Evolutionary conservation across 148 eudicot genomes (phyloP), one percentile per base, ranked within the genome.

Genomic region (Heliosperma pusillum): DNA sequence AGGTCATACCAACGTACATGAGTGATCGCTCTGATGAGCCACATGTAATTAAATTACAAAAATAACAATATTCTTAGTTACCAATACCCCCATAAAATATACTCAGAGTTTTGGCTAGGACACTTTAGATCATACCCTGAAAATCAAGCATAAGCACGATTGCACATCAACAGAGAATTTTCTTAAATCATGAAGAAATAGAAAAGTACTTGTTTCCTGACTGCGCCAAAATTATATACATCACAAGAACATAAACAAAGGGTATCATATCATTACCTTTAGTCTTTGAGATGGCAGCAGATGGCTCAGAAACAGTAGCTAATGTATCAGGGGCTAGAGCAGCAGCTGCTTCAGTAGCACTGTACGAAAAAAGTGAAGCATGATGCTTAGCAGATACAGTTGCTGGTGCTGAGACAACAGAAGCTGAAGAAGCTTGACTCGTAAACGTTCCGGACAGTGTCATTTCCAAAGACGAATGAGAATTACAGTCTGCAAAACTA

Each of bases 231-330:
- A 22, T 16, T 78, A 59, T 29, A 42, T 8, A 15, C 21, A 69
- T 62, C 47, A n/a, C n/a, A n/a, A n/a, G n/a, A n/a, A n/a, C n/a
- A 17, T 12, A 20, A 76, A 30, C 20, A 57, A 1, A 42, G 30
- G 25, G 36, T 33, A 11, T 69, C 7, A 66, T 33, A 11, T 69
- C 7, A 60, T 24, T 81, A 90, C 97, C 97, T 84, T 90, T 92
- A 64, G 89, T 81, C 80, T 89, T 95, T 58, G 88, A 40, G 57
- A 69, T 71, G 29, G 72, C 63, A 42, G 82, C 45, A 45, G 87
- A 69, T 62, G 77, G 63, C 29, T 71, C 85, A 66, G 77, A 26
- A 66, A 63, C 71, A 59, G 69, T 83, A 55, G 80, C 69, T 56
- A 81, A 79, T 64, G 89, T 66, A 61, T 77, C 26, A 69, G 83